Percentiles rank a stretch among this genome's conserved stretches.
Evolutionary conservation across 345 rosid species (phyloP).

Genomic region (Conringia planisiliqua): DNA sequence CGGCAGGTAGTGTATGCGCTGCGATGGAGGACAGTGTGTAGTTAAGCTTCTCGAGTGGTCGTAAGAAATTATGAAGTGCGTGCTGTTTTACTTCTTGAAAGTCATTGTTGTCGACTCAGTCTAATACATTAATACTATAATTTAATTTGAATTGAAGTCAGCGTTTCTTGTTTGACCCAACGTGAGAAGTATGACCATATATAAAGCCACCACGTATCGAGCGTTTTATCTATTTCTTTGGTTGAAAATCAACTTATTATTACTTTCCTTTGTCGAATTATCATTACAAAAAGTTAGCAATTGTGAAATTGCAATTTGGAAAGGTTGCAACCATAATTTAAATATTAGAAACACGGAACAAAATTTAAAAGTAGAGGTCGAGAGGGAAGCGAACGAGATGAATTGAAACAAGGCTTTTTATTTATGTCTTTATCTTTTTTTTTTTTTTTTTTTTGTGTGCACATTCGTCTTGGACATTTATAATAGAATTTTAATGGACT

Average conservation of each 20-base stretch:
- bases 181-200: background rate
- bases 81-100: slow-evolving; percentile 2
- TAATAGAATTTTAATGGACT: background rate
- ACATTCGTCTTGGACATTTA: background rate
- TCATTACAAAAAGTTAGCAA: too few relatives aligned
- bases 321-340: too few relatives aligned
- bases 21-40: background rate
- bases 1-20: background rate
- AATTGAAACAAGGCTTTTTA: too few relatives aligned
- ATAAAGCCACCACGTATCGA: slow-evolving; percentile 6
- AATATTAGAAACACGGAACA: too few relatives aligned
- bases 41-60: background rate
- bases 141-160: background rate
- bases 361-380: too few relatives aligned
- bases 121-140: background rate
- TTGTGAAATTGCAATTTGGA: too few relatives aligned
- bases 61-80: background rate
- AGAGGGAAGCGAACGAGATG: too few relatives aligned
- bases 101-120: background rate
- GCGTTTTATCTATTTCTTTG: background rate
- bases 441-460: too few relatives aligned
- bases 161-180: slow-evolving; percentile 17
- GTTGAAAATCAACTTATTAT: background rate
- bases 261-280: too few relatives aligned
- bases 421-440: too few relatives aligned